Evolutionary conservation across 2,329 filamentous ascomycete genomes (phyloP), one percentile per base, ranked within the genome.

Genomic region (Xylaria hypoxylon): DNA sequence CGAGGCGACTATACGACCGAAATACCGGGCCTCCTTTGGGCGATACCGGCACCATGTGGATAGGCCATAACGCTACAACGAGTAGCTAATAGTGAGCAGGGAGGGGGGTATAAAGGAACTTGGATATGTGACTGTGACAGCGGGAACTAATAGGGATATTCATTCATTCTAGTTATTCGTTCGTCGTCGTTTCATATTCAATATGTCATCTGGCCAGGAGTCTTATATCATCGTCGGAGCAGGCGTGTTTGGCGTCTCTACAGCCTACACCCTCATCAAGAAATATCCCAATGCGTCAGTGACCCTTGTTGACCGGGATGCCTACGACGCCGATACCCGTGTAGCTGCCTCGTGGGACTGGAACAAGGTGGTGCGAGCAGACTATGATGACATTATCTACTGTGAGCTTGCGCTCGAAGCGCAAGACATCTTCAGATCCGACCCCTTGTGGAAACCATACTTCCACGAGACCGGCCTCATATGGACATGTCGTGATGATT

Each of bases 321-420:
- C 83, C 2, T 83, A 79, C 57, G 84, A 86, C 24, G 83, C 84
- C 1, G 79, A 81, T 0, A 77, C 74, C 0, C 73, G 74, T 45
- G 73, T 84, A 31, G 89, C 89, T 33, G 90, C 90, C 0, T 92
- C 90, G 0, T 90, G 88, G 81, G 90, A 93, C 79, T 89, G 89
- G 85, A 92, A 91, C 81, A 92, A 92, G 77, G 89, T 91, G 33
- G 84, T 92, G 26, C 87, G 90, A 60, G 88, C 89, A 52, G 90
- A 92, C 76, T 92, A 92, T 78, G 83, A 86, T 59, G 87, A 90
- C 72, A 79, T 86, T 1, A 76, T 88, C 15, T 92, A 92, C 80
- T 88, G 86, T 76, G 77, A 84, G 52, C 82, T 92, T 11, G 90
- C 86, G 0, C 82, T 91, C 22, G 89, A 92, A 77, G 87, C 90